phyloP scores from a whole-genome alignment of 169 alveolate species.

The Perkinsus olseni region DNA sequence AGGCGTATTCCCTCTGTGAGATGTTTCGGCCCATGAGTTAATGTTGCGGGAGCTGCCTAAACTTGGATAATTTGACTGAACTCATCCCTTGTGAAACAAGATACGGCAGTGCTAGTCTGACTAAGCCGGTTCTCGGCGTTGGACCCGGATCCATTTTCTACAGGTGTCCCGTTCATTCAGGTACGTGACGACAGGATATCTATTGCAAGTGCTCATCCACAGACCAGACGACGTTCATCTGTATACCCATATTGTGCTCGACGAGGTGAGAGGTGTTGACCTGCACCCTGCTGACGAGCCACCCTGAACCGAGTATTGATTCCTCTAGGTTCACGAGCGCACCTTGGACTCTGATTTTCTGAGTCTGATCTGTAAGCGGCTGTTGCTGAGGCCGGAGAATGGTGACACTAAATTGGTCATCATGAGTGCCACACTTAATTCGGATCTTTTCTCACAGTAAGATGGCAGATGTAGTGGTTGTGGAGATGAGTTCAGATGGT shows the following conservation, averaged over 20 bases:
- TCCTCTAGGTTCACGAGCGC: neutral
- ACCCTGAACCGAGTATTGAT: no score
- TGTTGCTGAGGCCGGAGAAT: neutral
- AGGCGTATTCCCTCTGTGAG: no score
- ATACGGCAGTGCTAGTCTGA: no score
- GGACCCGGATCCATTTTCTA: no score
- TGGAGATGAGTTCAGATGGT: no score
- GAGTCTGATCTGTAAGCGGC: neutral
- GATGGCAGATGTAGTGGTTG: neutral
- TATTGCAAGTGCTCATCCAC: neutral
- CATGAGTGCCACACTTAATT: neutral
- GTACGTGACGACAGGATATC: neutral
- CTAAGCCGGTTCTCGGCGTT: no score
- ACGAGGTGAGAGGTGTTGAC: neutral
- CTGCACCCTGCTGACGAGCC: no score
- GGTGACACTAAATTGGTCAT: neutral
- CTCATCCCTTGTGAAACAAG: no score
- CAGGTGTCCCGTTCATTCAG: neutral
- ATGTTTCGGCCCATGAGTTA: no score
- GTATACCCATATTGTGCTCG: neutral
- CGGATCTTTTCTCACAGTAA: neutral
- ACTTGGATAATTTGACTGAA: no score
- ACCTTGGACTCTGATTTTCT: neutral
- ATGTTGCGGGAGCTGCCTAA: no score
- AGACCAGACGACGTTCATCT: neutral